phyloP scores from a whole-genome alignment of 2,329 filamentous ascomycete species.

The Parafenestella ontariensis region DNA sequence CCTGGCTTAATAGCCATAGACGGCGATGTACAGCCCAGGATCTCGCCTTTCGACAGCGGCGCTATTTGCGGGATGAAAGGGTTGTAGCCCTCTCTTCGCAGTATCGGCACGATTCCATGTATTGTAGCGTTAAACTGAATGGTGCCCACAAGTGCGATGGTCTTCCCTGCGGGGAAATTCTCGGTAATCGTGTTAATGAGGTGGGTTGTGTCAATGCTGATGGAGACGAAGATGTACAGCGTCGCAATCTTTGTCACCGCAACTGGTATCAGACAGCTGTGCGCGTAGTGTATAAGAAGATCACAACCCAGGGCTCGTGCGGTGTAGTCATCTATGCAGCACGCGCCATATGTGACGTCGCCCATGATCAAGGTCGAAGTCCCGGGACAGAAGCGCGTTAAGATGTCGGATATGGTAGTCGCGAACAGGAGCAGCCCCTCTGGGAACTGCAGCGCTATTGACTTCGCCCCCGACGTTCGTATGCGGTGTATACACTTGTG shows the following conservation, averaged over 20 bases:
- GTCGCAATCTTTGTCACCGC: constrained; percentile 97
- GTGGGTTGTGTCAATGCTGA: constrained; percentile 90
- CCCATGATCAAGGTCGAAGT: constrained; percentile 98
- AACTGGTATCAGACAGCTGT: constrained; percentile 94
- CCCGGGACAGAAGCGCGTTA: constrained; percentile 91
- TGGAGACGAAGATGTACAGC: constrained; percentile 97
- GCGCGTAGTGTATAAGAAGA: constrained; percentile 93
- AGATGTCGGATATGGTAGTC: constrained; percentile 95
- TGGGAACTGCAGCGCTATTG: constrained; percentile 94
- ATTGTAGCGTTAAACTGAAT: constrained; percentile 99
- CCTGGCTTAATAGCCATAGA: constrained; percentile 45
- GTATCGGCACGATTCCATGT: constrained; percentile 77
- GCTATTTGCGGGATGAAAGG: constrained; percentile 91
- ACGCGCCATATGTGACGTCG: constrained; percentile 97
- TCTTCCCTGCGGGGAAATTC: constrained; percentile 86
- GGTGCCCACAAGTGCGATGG: constrained; percentile 90
- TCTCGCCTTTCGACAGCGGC: constrained; percentile 92
- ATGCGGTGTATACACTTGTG: constrained; percentile 98
- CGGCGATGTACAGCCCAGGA: constrained; percentile 95
- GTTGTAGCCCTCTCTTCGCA: constrained; percentile 84
- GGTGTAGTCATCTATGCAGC: constrained; percentile 98
- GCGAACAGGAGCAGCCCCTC: constrained; percentile 95
- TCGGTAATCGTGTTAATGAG: constrained; percentile 84
- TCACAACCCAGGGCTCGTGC: constrained; percentile 93
- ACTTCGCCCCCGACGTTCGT: constrained; percentile 77